Conservation (phyloP, 2,329 filamentous ascomycete genomes). For the Pyricularia pennisetigena region DNA sequence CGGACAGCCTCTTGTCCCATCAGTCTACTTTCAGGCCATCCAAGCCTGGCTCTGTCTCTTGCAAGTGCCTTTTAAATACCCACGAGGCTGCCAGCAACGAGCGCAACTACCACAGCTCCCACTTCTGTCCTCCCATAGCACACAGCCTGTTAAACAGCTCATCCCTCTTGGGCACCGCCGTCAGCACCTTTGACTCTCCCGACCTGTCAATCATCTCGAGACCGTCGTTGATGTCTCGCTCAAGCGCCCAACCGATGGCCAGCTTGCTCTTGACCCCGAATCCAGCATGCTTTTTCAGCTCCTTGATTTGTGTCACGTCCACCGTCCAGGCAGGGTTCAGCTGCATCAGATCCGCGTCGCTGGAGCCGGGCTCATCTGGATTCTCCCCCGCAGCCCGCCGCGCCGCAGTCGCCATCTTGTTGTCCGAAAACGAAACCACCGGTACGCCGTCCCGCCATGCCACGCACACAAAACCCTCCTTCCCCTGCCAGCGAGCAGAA, state of each 20-base stretch:
- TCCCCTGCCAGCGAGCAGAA: background rate
- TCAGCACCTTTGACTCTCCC: background rate
- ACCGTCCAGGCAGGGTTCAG: background rate
- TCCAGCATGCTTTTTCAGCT: background rate
- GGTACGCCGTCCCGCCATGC: background rate
- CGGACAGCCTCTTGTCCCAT: no score
- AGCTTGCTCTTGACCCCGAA: background rate
- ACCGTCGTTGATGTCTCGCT: background rate
- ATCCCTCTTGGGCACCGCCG: background rate
- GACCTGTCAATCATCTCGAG: background rate
- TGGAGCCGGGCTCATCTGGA: background rate
- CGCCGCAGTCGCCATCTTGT: background rate
- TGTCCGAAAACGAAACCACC: background rate
- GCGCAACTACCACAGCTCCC: background rate
- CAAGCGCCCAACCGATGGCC: background rate
- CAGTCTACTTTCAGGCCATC: no score
- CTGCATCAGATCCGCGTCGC: background rate
- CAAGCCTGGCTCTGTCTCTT: no score
- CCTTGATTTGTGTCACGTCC: background rate
- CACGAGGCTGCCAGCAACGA: background rate
- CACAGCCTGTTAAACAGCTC: background rate
- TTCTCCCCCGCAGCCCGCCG: background rate
- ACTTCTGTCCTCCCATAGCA: background rate
- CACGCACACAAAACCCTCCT: background rate
- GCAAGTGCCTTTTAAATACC: no score